A percentile compares a stretch with the other conserved stretches of the same genome.
Evolutionary conservation across 257 asterid genomes (phyloP).

Genomic region (Rubia yunnanensis): DNA sequence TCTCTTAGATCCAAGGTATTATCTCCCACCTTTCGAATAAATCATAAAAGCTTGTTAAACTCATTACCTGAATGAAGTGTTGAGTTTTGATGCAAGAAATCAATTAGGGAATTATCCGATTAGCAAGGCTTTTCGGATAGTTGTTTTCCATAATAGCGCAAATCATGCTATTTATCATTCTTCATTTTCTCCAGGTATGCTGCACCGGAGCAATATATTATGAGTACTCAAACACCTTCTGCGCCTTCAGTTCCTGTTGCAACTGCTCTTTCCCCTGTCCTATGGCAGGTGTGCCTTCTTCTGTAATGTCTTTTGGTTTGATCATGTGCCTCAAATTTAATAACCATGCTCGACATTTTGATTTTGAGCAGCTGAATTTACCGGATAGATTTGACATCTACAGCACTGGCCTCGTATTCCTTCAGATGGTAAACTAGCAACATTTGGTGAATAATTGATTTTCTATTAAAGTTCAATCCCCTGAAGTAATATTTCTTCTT

Average conservation of each 20-base stretch:
- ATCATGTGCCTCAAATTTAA: neutral
- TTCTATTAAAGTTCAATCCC: neutral
- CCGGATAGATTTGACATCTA: slow-evolving; percentile 94
- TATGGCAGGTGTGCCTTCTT: slow-evolving; percentile 67
- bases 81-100: neutral
- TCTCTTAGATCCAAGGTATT: slow-evolving; percentile 87
- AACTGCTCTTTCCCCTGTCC: slow-evolving; percentile 86
- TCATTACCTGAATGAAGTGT: neutral
- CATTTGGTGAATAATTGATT: too few species aligned
- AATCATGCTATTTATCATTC: neutral
- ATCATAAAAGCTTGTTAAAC: neutral
- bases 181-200: slow-evolving; percentile 49
- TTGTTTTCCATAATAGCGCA: neutral
- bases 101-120: neutral
- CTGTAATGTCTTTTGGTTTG: slow-evolving; percentile 3
- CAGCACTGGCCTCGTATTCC: slow-evolving; percentile 74
- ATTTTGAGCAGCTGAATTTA: slow-evolving; percentile 60
- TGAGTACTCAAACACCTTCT: slow-evolving; percentile 98
- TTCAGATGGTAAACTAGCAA: slow-evolving; percentile 70
- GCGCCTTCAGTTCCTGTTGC: slow-evolving; percentile 98
- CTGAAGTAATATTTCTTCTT: neutral
- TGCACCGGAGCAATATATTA: slow-evolving; percentile 98
- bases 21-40: neutral
- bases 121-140: neutral
- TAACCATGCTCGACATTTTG: slow-evolving; percentile 9